These are phyloP conservation scores for Hymenoscyphus scutula DNA, from an alignment of 2,329 filamentous ascomycete genomes.

Conservation along the genomic window DNA sequence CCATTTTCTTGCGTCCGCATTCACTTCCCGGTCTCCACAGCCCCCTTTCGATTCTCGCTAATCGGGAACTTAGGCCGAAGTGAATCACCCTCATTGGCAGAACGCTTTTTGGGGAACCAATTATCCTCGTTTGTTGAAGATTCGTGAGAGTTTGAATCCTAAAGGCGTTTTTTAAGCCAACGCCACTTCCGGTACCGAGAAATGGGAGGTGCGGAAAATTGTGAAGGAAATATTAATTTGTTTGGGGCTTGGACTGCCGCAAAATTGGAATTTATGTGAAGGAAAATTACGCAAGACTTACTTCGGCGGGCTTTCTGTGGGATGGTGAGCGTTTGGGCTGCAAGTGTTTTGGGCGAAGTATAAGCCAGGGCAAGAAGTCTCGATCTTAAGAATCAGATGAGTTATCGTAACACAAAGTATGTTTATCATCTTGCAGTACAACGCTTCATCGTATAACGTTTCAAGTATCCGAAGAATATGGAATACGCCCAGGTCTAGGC, in stretches of 20 bases:
- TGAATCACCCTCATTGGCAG: constrained; percentile 40
- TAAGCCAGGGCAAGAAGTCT: neutral
- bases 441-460: neutral
- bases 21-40: neutral
- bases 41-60: neutral
- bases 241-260: neutral
- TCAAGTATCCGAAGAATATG: neutral
- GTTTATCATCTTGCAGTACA: neutral
- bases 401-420: neutral
- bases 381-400: neutral
- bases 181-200: constrained; percentile 51
- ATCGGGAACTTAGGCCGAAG: neutral
- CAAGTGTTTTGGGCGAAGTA: neutral
- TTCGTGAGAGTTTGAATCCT: constrained; percentile 52
- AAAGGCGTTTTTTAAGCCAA: constrained; percentile 43
- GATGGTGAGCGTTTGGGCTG: neutral
- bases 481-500: neutral
- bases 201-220: constrained; percentile 37
- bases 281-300: neutral
- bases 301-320: neutral
- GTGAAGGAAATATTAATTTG: neutral
- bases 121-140: constrained; percentile 40
- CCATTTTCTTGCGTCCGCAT: neutral
- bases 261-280: neutral
- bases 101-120: constrained; percentile 45